Base-by-base conservation (phyloP, 2,329 filamentous ascomycete species). In the Aspergillus terreus region DNA sequence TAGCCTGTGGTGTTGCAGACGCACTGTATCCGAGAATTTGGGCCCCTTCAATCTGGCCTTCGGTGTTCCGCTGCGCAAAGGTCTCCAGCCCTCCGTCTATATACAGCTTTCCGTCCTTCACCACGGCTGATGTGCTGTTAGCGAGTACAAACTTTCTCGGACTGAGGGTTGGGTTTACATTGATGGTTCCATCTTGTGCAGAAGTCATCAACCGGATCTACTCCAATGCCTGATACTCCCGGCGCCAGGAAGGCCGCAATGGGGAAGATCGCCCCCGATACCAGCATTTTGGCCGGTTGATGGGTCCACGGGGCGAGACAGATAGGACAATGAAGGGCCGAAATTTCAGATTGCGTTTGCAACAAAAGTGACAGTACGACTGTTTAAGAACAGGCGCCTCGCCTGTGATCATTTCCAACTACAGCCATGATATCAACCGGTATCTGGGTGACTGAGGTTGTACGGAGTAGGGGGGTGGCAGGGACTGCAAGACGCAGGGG, bases 21-120 rank as follows among this genome's bases (percentile, higher is more conserved):
- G 44, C 59, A 66, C 65, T 68, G 23, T 63, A 64, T 40, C 64
- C 65, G n/a, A 58, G n/a, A n/a, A 60, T 62, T 14, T 50, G 44
- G 6, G 55, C 52, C 17, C 59, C 64, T 32, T 54, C 42, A 12
- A 50, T 17, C 12, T 51, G 38, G n/a, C 59, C 60, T 38, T 56
- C 44, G 23, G 51, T 49, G 33, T 56, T 54, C 4, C 47, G 46
- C 9, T 55, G 35, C 14, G 45, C 9, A 60, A 63, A 67, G 3
- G 58, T 59, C 52, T 67, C 58, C 11, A 59, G 46, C 17, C 65
- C 65, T 3, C 64, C 64, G 52, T 67, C 61, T 38, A 67, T 65
- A 43, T 66, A 67, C 9, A 68, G 55, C 11, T 49, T 61, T 27
- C 56, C 53, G 46, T 67, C 61, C 51, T 65, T 67, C n/a, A 63